Conservation (phyloP, 257 asterid genomes). For the Leptodermis oblonga region DNA sequence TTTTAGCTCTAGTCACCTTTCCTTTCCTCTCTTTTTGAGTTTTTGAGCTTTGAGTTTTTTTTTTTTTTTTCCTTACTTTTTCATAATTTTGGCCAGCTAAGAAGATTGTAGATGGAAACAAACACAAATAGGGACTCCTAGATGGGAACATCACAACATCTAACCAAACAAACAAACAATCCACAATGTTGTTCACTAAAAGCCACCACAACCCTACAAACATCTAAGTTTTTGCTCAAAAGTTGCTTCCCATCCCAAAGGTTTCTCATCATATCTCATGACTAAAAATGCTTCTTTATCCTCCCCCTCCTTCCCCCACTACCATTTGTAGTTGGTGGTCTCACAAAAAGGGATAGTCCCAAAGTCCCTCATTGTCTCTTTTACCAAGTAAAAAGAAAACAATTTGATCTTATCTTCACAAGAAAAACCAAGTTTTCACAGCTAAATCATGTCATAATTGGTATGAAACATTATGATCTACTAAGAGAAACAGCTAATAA, state of each 20-base stretch:
- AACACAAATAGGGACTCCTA: constrained; percentile 40
- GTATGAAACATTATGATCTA: not conserved
- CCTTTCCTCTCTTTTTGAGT: constrained; percentile 7
- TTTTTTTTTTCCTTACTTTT: too few relatives aligned
- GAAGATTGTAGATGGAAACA: constrained; percentile 25
- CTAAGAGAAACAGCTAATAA: not conserved
- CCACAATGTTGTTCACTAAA: constrained; percentile 15
- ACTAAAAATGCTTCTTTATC: not conserved
- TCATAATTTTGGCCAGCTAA: constrained; percentile 37
- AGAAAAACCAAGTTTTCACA: not conserved
- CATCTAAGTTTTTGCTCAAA: not conserved
- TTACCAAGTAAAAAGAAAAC: not conserved
- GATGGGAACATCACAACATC: constrained; percentile 48
- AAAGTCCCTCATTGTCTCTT: not conserved
- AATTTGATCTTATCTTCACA: not conserved
- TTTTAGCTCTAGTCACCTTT: constrained; percentile 1
- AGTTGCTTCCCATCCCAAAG: not conserved
- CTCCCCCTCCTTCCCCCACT: not conserved
- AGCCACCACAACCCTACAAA: constrained; percentile 8
- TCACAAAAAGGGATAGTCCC: not conserved
- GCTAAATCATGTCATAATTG: not conserved
- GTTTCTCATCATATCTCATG: not conserved
- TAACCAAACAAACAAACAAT: constrained; percentile 11
- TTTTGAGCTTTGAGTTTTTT: too few relatives aligned
- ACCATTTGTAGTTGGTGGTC: not conserved